Evolutionary conservation across 2,329 filamentous ascomycete genomes (phyloP).

Genomic region (Didymella exigua): DNA sequence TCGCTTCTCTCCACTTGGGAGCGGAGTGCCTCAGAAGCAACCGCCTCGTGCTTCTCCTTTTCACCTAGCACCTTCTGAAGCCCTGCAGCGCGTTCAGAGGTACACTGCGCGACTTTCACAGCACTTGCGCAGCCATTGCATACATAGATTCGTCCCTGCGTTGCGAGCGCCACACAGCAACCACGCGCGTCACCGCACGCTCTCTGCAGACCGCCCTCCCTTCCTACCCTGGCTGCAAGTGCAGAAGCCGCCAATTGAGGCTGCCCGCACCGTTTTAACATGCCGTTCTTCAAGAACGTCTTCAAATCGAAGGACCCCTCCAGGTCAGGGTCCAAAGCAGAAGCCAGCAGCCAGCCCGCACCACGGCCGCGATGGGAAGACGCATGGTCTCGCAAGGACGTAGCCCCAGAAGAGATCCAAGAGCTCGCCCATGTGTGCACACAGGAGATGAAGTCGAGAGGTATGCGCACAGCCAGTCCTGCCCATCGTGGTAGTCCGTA

Average conservation of each 20-base stretch:
- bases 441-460: conserved; percentile 89
- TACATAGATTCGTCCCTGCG: conserved; percentile 24
- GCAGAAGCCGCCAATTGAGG: conserved; percentile 16
- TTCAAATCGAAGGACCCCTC: conserved; percentile 46
- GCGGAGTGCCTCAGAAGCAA: conserved; percentile 18
- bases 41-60: conserved; percentile 17
- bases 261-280: conserved; percentile 28
- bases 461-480: conserved; percentile 56
- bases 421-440: conserved; percentile 86
- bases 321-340: conserved; percentile 39
- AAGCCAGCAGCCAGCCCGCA: conserved; percentile 32
- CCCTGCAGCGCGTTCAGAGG: conserved; percentile 11
- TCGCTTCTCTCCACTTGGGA: conserved; percentile 19
- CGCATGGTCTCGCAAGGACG: conserved; percentile 79
- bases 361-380: conserved; percentile 85
- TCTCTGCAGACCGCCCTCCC: conserved; percentile 5
- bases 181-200: conserved; percentile 7
- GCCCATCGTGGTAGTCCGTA: conserved; percentile 3
- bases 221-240: neutral
- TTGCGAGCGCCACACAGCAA: conserved; percentile 18
- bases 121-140: conserved; percentile 17
- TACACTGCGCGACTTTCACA: conserved; percentile 18
- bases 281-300: conserved; percentile 50
- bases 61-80: conserved; percentile 15
- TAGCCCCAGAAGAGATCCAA: conserved; percentile 89